These are phyloP conservation scores for Podospora didyma DNA, from an alignment of 495 filamentous ascomycete species.

Conservation along the genomic window DNA sequence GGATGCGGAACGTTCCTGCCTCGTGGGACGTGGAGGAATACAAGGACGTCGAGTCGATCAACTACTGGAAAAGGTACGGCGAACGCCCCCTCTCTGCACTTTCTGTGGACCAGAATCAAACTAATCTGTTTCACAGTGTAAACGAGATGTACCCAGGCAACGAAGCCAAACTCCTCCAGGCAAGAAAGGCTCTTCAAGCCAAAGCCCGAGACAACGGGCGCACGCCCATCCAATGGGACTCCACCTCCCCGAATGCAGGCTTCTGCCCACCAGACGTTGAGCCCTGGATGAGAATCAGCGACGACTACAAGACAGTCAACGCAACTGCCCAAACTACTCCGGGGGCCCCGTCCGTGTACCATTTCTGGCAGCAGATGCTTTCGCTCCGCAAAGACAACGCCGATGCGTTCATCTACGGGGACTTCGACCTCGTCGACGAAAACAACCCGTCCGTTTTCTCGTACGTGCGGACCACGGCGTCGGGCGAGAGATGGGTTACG, in stretches of 20 bases:
- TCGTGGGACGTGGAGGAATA: slow-evolving; percentile 54
- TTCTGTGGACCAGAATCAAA: too few relatives aligned
- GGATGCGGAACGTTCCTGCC: slow-evolving; percentile 57
- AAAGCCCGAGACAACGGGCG: slow-evolving; percentile 58
- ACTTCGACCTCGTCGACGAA: slow-evolving; percentile 36
- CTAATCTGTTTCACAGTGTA: not conserved
- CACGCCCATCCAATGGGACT: slow-evolving; percentile 59
- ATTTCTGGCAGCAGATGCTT: slow-evolving; percentile 44
- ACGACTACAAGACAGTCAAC: slow-evolving; percentile 43
- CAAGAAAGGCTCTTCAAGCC: not conserved
- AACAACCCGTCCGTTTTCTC: slow-evolving; percentile 23
- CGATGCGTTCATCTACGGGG: slow-evolving; percentile 59
- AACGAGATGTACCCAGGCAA: slow-evolving; percentile 1
- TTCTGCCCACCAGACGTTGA: slow-evolving; percentile 31
- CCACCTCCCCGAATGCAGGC: slow-evolving; percentile 47
- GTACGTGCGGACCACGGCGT: slow-evolving; percentile 22
- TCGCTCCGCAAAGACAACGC: slow-evolving; percentile 42
- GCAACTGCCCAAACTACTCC: slow-evolving; percentile 34
- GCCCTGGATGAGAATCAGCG: slow-evolving; percentile 52
- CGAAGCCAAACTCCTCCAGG: not conserved
- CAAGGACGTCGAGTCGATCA: slow-evolving; percentile 55
- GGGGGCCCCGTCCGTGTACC: slow-evolving; percentile 32
- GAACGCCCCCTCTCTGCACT: too few relatives aligned
- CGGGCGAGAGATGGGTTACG: slow-evolving; percentile 23
- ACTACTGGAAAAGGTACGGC: slow-evolving; percentile 8